Percentiles rank a stretch among this genome's conserved stretches.
phyloP scores from a whole-genome alignment of 495 filamentous ascomycete genomes.

The Cudoniella acicularis region DNA sequence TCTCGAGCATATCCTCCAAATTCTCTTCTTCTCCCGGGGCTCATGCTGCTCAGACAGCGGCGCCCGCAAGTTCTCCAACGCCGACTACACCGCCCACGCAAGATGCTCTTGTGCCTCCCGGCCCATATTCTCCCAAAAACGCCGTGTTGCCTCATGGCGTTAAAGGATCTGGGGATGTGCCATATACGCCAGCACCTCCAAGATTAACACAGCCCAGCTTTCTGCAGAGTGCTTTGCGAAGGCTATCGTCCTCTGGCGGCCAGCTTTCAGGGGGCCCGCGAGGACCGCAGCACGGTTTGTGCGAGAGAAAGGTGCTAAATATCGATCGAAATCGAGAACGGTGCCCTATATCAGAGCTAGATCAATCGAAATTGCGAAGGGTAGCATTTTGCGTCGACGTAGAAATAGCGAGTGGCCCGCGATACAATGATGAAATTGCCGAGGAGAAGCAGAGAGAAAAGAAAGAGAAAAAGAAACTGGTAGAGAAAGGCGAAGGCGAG shows the following conservation, averaged over 20 bases:
- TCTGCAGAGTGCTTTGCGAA: conserved; percentile 73
- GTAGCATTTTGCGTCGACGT: conserved; percentile 97
- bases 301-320: conserved; percentile 79
- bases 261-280: conserved; percentile 34
- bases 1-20: conserved; percentile 87
- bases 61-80: conserved; percentile 43
- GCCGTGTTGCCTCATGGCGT: conserved; percentile 48
- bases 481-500: conserved; percentile 66
- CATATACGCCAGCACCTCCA: conserved; percentile 66
- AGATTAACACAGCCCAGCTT: conserved; percentile 66
- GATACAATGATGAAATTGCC: conserved; percentile 40
- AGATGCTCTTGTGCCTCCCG: conserved; percentile 48
- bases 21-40: conserved; percentile 61
- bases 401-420: conserved; percentile 73
- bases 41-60: conserved; percentile 36
- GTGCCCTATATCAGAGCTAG: conserved; percentile 73
- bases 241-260: conserved; percentile 68
- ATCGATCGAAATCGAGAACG: conserved; percentile 75
- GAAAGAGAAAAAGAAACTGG: conserved; percentile 60
- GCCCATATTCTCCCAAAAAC: conserved; percentile 42
- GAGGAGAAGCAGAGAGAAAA: conserved; percentile 41
- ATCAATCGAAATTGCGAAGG: conserved; percentile 73
- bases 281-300: conserved; percentile 52
- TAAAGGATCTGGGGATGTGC: conserved; percentile 43
- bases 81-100: conserved; percentile 23